Base-by-base conservation (phyloP, 805 yeast species). In the Saccharomycopsis sp. region DNA sequence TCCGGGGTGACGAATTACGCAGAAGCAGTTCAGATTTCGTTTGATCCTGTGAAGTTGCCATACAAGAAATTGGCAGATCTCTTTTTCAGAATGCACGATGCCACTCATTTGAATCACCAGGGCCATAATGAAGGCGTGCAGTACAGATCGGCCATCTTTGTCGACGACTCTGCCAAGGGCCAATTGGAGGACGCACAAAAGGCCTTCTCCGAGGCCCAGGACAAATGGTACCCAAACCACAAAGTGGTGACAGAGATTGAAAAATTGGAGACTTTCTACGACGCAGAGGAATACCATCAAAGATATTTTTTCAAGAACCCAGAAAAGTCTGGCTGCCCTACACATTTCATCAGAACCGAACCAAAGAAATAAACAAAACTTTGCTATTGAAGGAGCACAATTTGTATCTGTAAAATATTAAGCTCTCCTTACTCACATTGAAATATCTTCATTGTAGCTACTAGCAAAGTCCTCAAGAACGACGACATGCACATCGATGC, bases 261-360 rank as follows among this genome's bases (percentile, higher is more conserved):
- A 54, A 80, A 83, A 8, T 69, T 85, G 34, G 57, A 64, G 38
- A 67, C 66, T 45, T 89, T 83, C 69, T 80, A 78, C 66, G 95
- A 87, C 55, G 97, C 96, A n/a, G 98, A 89, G 61, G 87, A 77
- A 26, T 89, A 88, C 58, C 98, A 89, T 58, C 97, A 89, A 57
- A 54, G 69, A 46, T 89, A 89, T 58, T 65, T 88, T 51, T 69
- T 69, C 42, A 77, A 74, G 53, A 85, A 89, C 57, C 94, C 95
- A 2, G 60, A 63, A 3, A 96, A 96, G 4, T 84, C 86, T 58
- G 83, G 81, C 44, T 88, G 97, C 58, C 89, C 95, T 16, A 76
- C 92, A 3, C 97, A 88, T 56, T 87, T 70, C 51, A 58, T 84
- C 41, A 77, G 96, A 62, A 38, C 36, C 4, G 17, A 30, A n/a